Conservation (phyloP, 257 asterid genomes). For the Haberlea rhodopensis region DNA sequence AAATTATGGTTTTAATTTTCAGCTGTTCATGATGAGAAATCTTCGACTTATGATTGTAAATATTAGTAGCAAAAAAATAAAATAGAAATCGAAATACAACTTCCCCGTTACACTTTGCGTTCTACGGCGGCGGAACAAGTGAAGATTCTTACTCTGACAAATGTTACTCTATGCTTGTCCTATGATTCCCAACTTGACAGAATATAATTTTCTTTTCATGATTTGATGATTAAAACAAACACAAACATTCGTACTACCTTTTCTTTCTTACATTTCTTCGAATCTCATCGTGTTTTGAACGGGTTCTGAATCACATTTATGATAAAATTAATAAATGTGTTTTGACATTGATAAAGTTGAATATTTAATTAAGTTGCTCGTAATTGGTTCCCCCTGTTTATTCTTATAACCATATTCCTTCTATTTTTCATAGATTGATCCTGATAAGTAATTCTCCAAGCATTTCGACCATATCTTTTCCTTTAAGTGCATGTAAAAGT, state of each 20-base stretch:
- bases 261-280: too few species aligned
- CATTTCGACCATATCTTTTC: neutral
- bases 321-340: too few species aligned
- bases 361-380: too few species aligned
- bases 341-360: too few species aligned
- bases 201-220: neutral
- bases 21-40: conserved; percentile 3
- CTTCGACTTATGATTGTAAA: conserved; percentile 25
- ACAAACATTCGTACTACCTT: too few species aligned
- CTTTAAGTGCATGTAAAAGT: too few species aligned
- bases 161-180: neutral
- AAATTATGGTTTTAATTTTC: neutral
- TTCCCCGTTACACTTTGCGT: conserved; percentile 16
- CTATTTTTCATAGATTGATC: neutral
- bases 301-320: neutral
- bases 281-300: too few species aligned
- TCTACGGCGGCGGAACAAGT: neutral
- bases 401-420: neutral
- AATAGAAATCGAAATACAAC: conserved; percentile 21
- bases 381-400: neutral
- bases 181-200: neutral
- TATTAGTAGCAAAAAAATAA: conserved; percentile 25
- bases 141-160: neutral
- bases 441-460: neutral
- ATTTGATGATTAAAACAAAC: neutral